These are phyloP conservation scores for Lepidium campestre DNA, from an alignment of 441 rosid genomes.

Conservation along the genomic window DNA sequence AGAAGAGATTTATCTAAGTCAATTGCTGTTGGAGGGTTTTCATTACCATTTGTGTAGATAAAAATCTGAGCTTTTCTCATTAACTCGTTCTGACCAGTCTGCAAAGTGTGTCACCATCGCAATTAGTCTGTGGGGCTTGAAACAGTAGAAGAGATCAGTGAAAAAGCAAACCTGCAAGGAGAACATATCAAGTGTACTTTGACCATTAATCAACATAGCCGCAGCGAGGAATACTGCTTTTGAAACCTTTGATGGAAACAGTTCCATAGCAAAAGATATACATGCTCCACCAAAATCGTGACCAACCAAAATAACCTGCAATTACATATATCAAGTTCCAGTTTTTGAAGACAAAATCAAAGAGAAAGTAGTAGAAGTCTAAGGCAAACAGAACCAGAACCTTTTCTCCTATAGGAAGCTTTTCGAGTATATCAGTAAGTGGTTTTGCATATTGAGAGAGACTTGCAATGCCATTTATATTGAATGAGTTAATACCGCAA, in stretches of 20 bases:
- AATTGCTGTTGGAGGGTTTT: conserved; percentile 76
- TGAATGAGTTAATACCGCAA: conserved; percentile 71
- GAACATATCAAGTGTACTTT: conserved; percentile 73
- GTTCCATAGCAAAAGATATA: conserved; percentile 75
- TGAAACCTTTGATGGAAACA: conserved; percentile 62
- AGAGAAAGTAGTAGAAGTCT: neutral
- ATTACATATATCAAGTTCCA: neutral
- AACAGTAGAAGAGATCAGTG: neutral
- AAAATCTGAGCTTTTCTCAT: conserved; percentile 69
- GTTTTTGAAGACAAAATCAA: neutral
- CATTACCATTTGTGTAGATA: conserved; percentile 71
- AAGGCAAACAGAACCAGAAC: conserved; percentile 30
- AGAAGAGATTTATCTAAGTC: conserved; percentile 72
- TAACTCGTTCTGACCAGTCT: conserved; percentile 60
- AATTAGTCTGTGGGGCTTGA: neutral
- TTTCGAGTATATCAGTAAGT: conserved; percentile 61
- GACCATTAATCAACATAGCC: conserved; percentile 65
- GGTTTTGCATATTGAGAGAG: conserved; percentile 86
- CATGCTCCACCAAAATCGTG: conserved; percentile 97
- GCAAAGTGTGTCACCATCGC: conserved; percentile 17
- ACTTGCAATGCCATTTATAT: conserved; percentile 59
- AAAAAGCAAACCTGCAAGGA: conserved; percentile 52
- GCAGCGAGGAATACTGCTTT: conserved; percentile 84
- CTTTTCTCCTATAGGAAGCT: conserved; percentile 67
- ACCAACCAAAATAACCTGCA: conserved; percentile 85